These are phyloP conservation scores for Pachysandra terminalis DNA, from an alignment of 164 flowering plant species.

Conservation along the genomic window DNA sequence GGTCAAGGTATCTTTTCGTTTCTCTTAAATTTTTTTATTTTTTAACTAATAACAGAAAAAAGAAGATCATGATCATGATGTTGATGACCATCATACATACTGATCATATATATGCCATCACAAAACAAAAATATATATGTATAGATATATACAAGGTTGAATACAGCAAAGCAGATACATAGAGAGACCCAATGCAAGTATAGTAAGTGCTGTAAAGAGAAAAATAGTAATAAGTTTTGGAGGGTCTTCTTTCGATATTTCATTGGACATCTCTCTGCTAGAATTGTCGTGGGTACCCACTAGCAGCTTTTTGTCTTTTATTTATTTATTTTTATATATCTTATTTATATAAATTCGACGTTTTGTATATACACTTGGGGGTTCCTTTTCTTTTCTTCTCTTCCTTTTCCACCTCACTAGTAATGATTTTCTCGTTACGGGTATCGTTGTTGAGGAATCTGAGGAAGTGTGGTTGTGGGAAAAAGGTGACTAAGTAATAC, in stretches of 20 bases:
- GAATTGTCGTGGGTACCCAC: constrained; percentile 19
- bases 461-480: constrained; percentile 29
- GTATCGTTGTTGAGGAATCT: constrained; percentile 49
- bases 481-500: constrained; percentile 20
- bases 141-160: constrained; percentile 28
- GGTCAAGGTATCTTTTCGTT: constrained; percentile 11
- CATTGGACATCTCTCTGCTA: constrained; percentile 31
- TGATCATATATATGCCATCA: too few species aligned
- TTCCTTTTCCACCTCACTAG: constrained; percentile 21
- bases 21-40: too few species aligned
- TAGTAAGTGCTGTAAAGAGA: constrained; percentile 22
- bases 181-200: constrained; percentile 15
- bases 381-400: constrained; percentile 10
- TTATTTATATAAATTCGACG: not conserved
- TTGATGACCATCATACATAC: too few species aligned
- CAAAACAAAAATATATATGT: too few species aligned
- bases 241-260: not conserved
- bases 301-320: constrained; percentile 8
- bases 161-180: constrained; percentile 55
- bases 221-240: constrained; percentile 3
- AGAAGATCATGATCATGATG: too few species aligned
- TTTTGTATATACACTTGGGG: not conserved
- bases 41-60: too few species aligned
- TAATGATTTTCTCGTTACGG: constrained; percentile 53
- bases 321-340: not conserved